phyloP scores from a whole-genome alignment of 75 land plant genomes.

The Pinus taeda region DNA sequence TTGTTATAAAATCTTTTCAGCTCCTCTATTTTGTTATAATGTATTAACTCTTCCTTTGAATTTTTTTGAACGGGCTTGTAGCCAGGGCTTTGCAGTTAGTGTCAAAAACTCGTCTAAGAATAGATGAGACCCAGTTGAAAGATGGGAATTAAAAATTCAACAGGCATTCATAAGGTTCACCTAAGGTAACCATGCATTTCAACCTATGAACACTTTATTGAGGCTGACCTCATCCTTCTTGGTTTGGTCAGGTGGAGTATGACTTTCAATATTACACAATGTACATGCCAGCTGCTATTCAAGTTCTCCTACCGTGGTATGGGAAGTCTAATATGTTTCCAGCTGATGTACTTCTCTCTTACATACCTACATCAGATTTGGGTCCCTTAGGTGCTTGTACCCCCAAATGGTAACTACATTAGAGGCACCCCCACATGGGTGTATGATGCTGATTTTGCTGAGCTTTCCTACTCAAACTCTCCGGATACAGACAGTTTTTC shows the following conservation, averaged over 20 bases:
- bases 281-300: conserved; percentile 83
- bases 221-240: not conserved
- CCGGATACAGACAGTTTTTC: too few relatives aligned
- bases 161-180: conserved; percentile 61
- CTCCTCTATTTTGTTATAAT: too few relatives aligned
- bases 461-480: too few relatives aligned
- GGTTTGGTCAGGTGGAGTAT: conserved; percentile 70
- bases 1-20: too few relatives aligned
- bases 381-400: conserved; percentile 1
- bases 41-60: too few relatives aligned
- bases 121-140: conserved; percentile 77
- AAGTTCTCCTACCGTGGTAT: conserved; percentile 66
- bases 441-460: too few relatives aligned
- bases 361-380: conserved; percentile 35
- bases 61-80: conserved; percentile 41
- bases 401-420: too few relatives aligned
- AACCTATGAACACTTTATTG: not conserved
- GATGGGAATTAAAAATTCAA: conserved; percentile 59
- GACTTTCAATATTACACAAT: conserved; percentile 80
- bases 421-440: too few relatives aligned
- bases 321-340: conserved; percentile 84
- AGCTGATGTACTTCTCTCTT: conserved; percentile 82
- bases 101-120: conserved; percentile 67
- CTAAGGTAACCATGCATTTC: not conserved
- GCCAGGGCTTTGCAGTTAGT: conserved; percentile 78